Conservation (phyloP, 768 basidiomycete species). For the Paxillus involutus region DNA sequence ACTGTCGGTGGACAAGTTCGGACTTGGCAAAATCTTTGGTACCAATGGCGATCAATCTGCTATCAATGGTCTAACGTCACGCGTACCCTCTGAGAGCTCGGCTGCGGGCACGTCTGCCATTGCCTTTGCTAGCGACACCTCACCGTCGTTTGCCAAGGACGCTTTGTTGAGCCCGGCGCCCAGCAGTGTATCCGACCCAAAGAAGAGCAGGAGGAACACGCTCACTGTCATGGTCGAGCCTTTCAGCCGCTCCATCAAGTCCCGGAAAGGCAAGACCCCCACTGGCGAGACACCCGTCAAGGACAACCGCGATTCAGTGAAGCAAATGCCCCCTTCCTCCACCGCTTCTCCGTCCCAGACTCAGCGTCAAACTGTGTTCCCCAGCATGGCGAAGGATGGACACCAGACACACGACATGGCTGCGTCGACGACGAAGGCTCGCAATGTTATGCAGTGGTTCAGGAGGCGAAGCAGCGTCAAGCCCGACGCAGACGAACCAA, state of each 20-base stretch:
- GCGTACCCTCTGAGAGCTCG: conserved; percentile 45
- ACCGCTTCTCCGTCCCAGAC: conserved; percentile 29
- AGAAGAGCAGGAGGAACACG: conserved; percentile 75
- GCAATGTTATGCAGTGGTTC: conserved; percentile 99
- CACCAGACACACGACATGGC: conserved; percentile 42
- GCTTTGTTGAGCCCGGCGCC: conserved; percentile 38
- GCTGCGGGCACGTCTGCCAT: conserved; percentile 17
- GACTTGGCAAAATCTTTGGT: conserved; percentile 73
- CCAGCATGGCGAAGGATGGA: conserved; percentile 26
- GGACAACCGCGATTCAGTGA: conserved; percentile 39
- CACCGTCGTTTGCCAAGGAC: conserved; percentile 30
- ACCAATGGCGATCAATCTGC: conserved; percentile 34
- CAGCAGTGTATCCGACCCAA: conserved; percentile 24
- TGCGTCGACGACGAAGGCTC: conserved; percentile 84
- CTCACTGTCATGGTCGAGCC: conserved; percentile 87
- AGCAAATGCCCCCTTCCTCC: conserved; percentile 31
- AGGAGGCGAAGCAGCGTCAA: conserved; percentile 60
- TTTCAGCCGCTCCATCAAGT: conserved; percentile 48
- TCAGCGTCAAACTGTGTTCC: conserved; percentile 23
- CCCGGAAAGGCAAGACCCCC: conserved; percentile 35
- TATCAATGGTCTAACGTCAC: conserved; percentile 35
- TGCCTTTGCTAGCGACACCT: conserved; percentile 16
- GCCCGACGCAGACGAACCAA: conserved; percentile 26
- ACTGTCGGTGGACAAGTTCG: conserved; percentile 77
- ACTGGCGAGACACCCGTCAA: conserved; percentile 40